phyloP scores from a whole-genome alignment of 495 filamentous ascomycete species.

The Penicillium crystallinum region DNA sequence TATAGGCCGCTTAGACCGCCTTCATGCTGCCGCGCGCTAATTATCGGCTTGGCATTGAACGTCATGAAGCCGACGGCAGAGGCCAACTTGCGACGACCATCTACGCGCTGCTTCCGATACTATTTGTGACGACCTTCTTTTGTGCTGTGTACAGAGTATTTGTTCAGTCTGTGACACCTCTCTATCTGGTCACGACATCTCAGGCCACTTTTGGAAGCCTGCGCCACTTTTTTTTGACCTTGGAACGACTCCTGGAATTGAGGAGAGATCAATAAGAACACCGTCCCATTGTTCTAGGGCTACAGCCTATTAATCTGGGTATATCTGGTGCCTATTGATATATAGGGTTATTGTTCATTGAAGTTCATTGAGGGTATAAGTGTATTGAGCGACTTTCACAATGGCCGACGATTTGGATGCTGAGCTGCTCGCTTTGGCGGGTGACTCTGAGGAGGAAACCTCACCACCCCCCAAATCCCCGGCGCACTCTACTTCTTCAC shows the following conservation, averaged over 20 bases:
- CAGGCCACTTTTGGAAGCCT: neutral
- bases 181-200: neutral
- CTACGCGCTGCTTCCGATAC: neutral
- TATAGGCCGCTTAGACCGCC: constrained; percentile 5
- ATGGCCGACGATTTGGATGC: constrained; percentile 74
- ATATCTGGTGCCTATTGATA: neutral
- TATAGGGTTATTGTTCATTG: neutral
- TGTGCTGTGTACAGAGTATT: constrained; percentile 8
- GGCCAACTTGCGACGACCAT: constrained; percentile 22
- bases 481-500: constrained; percentile 32
- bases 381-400: constrained; percentile 17
- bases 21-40: constrained; percentile 23
- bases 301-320: neutral
- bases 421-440: constrained; percentile 82
- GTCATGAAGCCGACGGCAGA: constrained; percentile 25
- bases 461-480: constrained; percentile 40
- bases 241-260: constrained; percentile 3
- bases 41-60: constrained; percentile 20
- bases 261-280: neutral
- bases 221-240: neutral
- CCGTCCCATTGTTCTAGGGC: too few relatives aligned
- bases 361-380: neutral
- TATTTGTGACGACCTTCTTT: neutral
- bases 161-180: neutral
- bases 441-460: constrained; percentile 55